Percentiles rank a stretch among this genome's conserved stretches.
Conservation (phyloP, 1,139 yeast species). For the Lodderomyces metapsilosis region DNA sequence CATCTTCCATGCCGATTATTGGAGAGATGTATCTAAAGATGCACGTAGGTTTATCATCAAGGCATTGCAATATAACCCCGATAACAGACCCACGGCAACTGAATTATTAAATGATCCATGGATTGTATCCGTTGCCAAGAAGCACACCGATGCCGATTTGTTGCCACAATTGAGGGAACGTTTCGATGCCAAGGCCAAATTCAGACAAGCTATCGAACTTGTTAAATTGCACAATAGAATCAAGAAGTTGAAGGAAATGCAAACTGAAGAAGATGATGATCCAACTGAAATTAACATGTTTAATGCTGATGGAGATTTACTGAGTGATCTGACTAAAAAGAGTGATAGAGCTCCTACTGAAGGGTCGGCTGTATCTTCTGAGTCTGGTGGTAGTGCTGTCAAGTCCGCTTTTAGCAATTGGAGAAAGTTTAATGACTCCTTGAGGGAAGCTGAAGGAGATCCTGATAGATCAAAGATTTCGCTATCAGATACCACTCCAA, state of each 20-base stretch:
- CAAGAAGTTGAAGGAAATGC: conserved; percentile 57
- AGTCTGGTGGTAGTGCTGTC: no score
- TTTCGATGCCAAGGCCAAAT: conserved; percentile 81
- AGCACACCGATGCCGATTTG: conserved; percentile 57
- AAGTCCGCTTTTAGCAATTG: conserved; percentile 21
- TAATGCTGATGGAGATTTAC: conserved; percentile 27
- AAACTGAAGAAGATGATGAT: conserved; percentile 55
- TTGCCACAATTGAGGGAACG: conserved; percentile 66
- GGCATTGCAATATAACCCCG: conserved; percentile 67
- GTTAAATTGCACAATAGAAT: conserved; percentile 75
- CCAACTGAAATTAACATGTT: conserved; percentile 47
- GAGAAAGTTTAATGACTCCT: conserved; percentile 25
- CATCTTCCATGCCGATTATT: conserved; percentile 81
- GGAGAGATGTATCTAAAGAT: conserved; percentile 73
- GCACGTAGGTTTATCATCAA: conserved; percentile 72
- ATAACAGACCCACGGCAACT: conserved; percentile 62
- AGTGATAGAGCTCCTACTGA: conserved; percentile 1
- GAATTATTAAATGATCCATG: conserved; percentile 68
- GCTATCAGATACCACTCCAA: conserved; percentile 16
- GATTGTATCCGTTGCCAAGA: conserved; percentile 53
- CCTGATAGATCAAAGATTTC: conserved; percentile 19
- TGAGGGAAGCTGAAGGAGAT: conserved; percentile 14
- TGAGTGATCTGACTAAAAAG: conserved; percentile 4
- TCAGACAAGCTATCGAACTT: conserved; percentile 82
- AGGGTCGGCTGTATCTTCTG: conserved; percentile 3